Conservation (phyloP, 106 monocot genomes). For the Ottelia alismoides region DNA sequence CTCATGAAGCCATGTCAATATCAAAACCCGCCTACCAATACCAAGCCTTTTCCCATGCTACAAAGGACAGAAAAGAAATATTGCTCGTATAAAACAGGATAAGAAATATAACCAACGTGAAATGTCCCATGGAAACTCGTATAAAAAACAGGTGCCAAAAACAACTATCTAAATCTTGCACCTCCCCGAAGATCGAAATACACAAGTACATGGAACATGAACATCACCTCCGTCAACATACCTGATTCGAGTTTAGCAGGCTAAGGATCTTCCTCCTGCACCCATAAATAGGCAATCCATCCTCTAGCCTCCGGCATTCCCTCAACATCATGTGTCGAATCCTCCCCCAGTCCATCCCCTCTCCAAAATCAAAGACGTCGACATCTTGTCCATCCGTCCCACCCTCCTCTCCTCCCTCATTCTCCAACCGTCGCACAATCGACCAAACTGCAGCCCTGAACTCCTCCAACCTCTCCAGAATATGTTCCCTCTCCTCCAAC, state of each 20-base stretch:
- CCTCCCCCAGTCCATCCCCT: slow-evolving; percentile 17
- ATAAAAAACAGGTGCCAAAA: too few species aligned
- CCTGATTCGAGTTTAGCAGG: slow-evolving; percentile 26
- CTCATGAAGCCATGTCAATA: too few species aligned
- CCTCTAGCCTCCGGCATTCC: slow-evolving; percentile 38
- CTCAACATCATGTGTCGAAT: slow-evolving; percentile 18
- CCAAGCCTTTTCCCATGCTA: too few species aligned
- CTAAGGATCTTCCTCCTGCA: slow-evolving; percentile 26
- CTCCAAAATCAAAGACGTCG: slow-evolving; percentile 11
- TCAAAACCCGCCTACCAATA: too few species aligned
- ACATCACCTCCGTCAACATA: too few species aligned
- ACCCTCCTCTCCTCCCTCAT: neutral
- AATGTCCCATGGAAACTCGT: too few species aligned
- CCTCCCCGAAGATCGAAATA: too few species aligned
- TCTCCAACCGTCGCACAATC: slow-evolving; percentile 5
- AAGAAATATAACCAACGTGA: too few species aligned
- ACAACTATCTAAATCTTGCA: too few species aligned
- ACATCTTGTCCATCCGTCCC: slow-evolving; percentile 3
- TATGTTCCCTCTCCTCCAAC: slow-evolving; percentile 11
- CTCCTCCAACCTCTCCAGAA: slow-evolving; percentile 18
- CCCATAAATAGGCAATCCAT: slow-evolving; percentile 35
- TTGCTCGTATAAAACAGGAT: too few species aligned
- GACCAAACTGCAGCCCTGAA: slow-evolving; percentile 22
- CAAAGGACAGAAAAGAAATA: too few species aligned
- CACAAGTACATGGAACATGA: too few species aligned